A percentile compares a stretch with the other conserved stretches of the same genome.
These are phyloP conservation scores for Narthecium ossifragum DNA, from an alignment of 106 monocot species.

Conservation along the genomic window DNA sequence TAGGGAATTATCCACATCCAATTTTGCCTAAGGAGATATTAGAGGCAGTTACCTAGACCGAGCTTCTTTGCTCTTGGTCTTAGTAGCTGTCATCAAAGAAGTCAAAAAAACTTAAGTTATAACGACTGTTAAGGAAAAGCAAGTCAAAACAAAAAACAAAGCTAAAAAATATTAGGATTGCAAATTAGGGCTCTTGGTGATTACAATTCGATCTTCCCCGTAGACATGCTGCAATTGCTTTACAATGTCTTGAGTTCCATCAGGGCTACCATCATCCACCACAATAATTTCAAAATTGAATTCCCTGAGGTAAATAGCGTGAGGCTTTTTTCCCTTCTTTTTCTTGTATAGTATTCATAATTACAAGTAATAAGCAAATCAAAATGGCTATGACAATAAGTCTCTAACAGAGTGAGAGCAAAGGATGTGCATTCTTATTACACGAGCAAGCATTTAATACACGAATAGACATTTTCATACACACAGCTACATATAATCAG, in stretches of 20 bases:
- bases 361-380: too few relatives aligned
- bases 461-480: too few relatives aligned
- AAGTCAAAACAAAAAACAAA: conserved; percentile 1
- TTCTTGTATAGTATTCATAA: too few relatives aligned
- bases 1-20: background rate
- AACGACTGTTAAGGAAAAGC: background rate
- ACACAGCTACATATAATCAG: too few relatives aligned
- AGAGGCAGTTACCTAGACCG: conserved; percentile 63
- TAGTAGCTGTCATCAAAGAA: conserved; percentile 41
- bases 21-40: conserved; percentile 1
- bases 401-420: too few relatives aligned
- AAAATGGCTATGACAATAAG: too few relatives aligned
- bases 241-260: conserved; percentile 97
- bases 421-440: too few relatives aligned
- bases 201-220: conserved; percentile 89
- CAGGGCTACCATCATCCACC: conserved; percentile 99
- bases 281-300: conserved; percentile 91
- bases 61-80: conserved; percentile 86
- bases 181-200: background rate
- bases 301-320: conserved; percentile 30
- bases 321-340: too few relatives aligned
- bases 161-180: background rate
- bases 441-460: too few relatives aligned
- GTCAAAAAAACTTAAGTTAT: background rate
- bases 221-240: conserved; percentile 87